Base-by-base conservation (phyloP, 768 basidiomycete species). In the Phallus indusiatus region DNA sequence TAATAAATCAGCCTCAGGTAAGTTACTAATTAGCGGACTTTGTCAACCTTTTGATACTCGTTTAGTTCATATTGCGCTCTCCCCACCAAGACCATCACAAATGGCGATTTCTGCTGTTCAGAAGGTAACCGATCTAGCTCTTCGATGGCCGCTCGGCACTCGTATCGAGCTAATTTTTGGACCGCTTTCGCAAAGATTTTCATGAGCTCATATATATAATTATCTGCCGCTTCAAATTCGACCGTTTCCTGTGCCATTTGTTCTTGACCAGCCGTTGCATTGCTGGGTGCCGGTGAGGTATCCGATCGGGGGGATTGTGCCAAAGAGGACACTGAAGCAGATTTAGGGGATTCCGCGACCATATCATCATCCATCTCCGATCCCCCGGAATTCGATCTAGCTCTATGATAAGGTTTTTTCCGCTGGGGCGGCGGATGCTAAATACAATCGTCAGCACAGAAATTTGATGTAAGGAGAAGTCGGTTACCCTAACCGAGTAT, bases 11-110 rank as follows among this genome's bases (percentile, higher is more conserved):
- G 61, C 36, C 56, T 64, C n/a, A 60, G 56, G 48, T 17, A 47
- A 20, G n/a, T 28, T n/a, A 17, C n/a, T 5, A 20, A 52, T 35
- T 52, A 24, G 52, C 36, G 33, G 10, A 55, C 47, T 14, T 2
- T 42, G 72, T 92, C 70, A 74, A 97, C 94, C 73, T 85, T 81
- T 62, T 82, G 76, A 74, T 96, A 98, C 67, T 97, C 87, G 61
- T 87, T 81, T 70, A 82, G 79, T 71, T 98, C 96, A 71, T 92
- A 96, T 68, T 91, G 86, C 54, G 90, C 90, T 70, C 84, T 83
- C 12, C 89, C 96, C 14, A 88, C 79, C 78, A 94, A 82, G 17
- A 85, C 82, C 66, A 94, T 75, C 48, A 90, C 87, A 77, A 82
- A 87, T 55, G 87, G 78, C 42, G 86, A 86, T 58, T 81, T 75